phyloP scores from a whole-genome alignment of 352 stramenopile species.

The Globisporangium nagaii region DNA sequence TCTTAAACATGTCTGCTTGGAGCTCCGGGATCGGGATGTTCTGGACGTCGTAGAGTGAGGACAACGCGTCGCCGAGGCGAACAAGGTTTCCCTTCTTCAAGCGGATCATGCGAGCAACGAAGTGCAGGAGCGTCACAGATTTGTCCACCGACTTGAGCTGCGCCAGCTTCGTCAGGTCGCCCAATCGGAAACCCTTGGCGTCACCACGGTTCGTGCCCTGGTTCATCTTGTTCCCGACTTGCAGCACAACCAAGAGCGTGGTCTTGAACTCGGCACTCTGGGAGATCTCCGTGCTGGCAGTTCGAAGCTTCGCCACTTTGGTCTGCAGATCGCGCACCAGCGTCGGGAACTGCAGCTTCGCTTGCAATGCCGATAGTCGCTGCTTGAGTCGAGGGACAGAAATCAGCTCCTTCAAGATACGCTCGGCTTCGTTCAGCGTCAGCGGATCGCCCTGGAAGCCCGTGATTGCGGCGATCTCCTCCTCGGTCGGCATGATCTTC shows the following conservation, averaged over 20 bases:
- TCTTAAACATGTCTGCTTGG: constrained; percentile 59
- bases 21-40: constrained; percentile 73
- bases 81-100: constrained; percentile 63
- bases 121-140: constrained; percentile 64
- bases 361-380: constrained; percentile 47
- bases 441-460: constrained; percentile 53
- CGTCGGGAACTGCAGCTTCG: constrained; percentile 60
- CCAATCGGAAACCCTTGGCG: constrained; percentile 67
- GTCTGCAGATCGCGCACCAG: constrained; percentile 56
- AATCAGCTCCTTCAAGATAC: constrained; percentile 76
- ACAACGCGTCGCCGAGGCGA: constrained; percentile 51
- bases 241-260: constrained; percentile 62
- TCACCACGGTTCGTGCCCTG: constrained; percentile 54
- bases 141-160: constrained; percentile 68
- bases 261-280: constrained; percentile 67
- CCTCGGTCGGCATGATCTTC: constrained; percentile 84
- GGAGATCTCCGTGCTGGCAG: constrained; percentile 50
- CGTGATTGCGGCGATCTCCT: constrained; percentile 72
- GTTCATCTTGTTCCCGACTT: constrained; percentile 88
- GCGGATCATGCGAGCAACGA: constrained; percentile 62
- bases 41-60: constrained; percentile 69
- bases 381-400: constrained; percentile 65
- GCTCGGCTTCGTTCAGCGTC: constrained; percentile 73
- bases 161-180: constrained; percentile 58
- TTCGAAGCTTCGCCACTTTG: constrained; percentile 57